phyloP scores from a whole-genome alignment of 441 rosid genomes.

The Populus hybrid region DNA sequence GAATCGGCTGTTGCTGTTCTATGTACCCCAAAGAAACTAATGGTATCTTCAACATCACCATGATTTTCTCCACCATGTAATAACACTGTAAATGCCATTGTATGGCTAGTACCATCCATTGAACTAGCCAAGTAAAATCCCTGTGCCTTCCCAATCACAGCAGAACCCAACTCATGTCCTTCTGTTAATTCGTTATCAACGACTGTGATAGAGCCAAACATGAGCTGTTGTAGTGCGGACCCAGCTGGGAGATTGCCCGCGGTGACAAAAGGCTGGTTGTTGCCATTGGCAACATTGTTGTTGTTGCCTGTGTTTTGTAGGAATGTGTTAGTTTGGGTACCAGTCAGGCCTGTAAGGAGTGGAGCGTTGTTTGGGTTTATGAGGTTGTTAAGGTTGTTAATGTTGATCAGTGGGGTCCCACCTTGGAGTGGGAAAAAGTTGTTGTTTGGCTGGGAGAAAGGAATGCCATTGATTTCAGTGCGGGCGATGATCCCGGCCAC shows the following conservation, averaged over 20 bases:
- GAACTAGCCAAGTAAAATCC: constrained; percentile 50
- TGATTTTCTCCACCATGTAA: constrained; percentile 23
- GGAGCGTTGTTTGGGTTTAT: constrained; percentile 46
- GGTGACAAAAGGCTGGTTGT: constrained; percentile 42
- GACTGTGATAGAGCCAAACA: constrained; percentile 47
- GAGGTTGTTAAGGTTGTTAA: constrained; percentile 30
- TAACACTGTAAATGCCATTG: constrained; percentile 38
- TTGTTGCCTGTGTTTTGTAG: constrained; percentile 45
- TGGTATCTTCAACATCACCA: constrained; percentile 21
- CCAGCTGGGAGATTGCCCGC: constrained; percentile 45
- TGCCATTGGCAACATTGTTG: constrained; percentile 27
- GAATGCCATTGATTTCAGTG: constrained; percentile 36
- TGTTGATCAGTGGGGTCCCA: constrained; percentile 20
- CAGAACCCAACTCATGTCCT: constrained; percentile 44
- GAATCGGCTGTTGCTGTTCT: constrained; percentile 33
- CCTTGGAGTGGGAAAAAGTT: constrained; percentile 42
- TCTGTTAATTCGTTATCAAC: constrained; percentile 46
- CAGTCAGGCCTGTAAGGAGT: constrained; percentile 41
- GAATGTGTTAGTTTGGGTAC: constrained; percentile 33
- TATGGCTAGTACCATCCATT: constrained; percentile 47
- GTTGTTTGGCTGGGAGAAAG: constrained; percentile 45
- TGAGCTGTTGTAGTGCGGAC: constrained; percentile 32
- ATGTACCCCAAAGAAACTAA: constrained; percentile 52
- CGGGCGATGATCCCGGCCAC: constrained; percentile 40
- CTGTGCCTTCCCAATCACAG: constrained; percentile 41